Conservation (phyloP, 352 stramenopile species). For the Phytophthora rubi region DNA sequence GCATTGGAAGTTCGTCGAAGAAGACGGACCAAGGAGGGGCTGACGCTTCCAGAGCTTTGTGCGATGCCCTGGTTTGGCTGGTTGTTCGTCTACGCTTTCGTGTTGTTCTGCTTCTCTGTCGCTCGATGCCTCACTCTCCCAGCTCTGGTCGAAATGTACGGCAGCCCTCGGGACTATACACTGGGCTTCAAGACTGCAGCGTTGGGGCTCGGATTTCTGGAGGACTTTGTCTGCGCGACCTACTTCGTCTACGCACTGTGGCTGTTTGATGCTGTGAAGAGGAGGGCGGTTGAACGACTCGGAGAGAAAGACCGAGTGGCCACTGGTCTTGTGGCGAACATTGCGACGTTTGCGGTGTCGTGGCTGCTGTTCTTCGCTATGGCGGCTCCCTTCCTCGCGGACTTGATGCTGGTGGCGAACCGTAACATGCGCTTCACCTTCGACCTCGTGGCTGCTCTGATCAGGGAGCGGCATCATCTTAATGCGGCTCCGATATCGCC, state of each 20-base stretch:
- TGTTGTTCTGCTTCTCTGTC: conserved; percentile 26
- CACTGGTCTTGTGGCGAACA: conserved; percentile 3
- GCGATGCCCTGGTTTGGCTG: conserved; percentile 22
- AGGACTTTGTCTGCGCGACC: conserved; percentile 39
- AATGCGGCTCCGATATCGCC: conserved; percentile 37
- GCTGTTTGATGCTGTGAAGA: conserved; percentile 22
- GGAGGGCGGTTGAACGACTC: background rate
- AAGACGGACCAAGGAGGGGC: background rate
- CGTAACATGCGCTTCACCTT: conserved; percentile 51
- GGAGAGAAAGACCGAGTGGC: background rate
- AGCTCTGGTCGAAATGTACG: conserved; percentile 33
- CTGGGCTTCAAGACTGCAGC: conserved; percentile 20
- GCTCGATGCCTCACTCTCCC: conserved; percentile 17
- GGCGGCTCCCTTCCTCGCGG: conserved; percentile 38
- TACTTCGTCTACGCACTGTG: conserved; percentile 34
- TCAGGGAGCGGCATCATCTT: conserved; percentile 37
- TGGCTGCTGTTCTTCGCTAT: conserved; percentile 29
- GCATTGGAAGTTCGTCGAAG: conserved; percentile 11
- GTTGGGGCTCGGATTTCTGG: conserved; percentile 26
- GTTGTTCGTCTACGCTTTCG: conserved; percentile 30
- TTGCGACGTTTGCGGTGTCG: conserved; percentile 15
- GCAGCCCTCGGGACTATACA: conserved; percentile 21
- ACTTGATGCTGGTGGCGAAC: conserved; percentile 42
- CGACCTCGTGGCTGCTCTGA: conserved; percentile 31
- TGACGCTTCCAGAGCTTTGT: conserved; percentile 6